These are phyloP conservation scores for Silybum marianum DNA, from an alignment of 129 eudicot genomes.

Conservation along the genomic window DNA sequence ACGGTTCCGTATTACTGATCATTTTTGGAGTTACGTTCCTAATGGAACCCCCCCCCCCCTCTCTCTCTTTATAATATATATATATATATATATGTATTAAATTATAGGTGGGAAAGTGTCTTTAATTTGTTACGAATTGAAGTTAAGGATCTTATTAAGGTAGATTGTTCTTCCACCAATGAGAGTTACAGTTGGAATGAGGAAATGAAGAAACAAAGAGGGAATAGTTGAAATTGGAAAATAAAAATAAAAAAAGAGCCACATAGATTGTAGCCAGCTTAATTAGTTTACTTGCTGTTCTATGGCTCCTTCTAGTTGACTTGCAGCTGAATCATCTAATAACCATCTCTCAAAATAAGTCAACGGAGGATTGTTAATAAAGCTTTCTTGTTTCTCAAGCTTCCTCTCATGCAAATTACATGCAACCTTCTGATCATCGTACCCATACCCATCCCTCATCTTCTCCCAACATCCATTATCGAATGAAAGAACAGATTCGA, in stretches of 20 bases:
- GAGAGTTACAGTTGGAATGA: slow-evolving; percentile 32
- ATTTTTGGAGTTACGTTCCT: background rate
- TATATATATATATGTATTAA: background rate
- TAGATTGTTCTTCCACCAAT: slow-evolving; percentile 31
- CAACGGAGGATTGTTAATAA: slow-evolving; percentile 49
- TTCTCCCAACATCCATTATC: slow-evolving; percentile 51
- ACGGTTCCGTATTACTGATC: background rate
- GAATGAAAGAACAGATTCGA: slow-evolving; percentile 51
- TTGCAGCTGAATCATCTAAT: slow-evolving; percentile 58
- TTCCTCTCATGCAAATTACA: slow-evolving; percentile 35
- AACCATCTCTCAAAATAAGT: slow-evolving; percentile 83
- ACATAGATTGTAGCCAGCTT: background rate
- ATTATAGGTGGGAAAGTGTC: background rate
- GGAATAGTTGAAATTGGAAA: background rate
- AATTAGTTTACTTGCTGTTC: slow-evolving; percentile 33
- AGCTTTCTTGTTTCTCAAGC: slow-evolving; percentile 30
- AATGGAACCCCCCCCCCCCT: background rate
- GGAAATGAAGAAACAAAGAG: slow-evolving; percentile 6
- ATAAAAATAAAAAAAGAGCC: background rate
- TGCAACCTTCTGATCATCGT: slow-evolving; percentile 30
- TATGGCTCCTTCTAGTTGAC: slow-evolving; percentile 42
- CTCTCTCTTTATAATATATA: background rate
- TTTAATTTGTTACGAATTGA: background rate
- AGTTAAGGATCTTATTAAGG: slow-evolving; percentile 31
- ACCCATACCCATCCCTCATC: slow-evolving; percentile 14